phyloP scores from a whole-genome alignment of 768 basidiomycete genomes.

The Lactifluus subvellereus region DNA sequence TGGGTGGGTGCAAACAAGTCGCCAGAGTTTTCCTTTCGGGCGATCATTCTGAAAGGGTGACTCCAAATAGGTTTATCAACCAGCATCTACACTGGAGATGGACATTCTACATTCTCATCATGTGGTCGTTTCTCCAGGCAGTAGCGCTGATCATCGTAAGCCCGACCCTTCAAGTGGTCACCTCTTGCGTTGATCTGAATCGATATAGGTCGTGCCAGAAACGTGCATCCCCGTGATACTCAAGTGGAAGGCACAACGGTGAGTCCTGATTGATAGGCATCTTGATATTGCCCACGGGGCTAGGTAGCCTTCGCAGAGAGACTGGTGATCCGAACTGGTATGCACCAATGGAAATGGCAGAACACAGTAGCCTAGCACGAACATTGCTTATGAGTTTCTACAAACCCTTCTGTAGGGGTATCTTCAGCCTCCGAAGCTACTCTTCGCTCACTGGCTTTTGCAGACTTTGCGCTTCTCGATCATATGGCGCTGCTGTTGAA shows the following conservation, averaged over 20 bases:
- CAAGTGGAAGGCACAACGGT: conserved; percentile 55
- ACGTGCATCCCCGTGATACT: conserved; percentile 60
- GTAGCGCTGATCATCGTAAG: conserved; percentile 48
- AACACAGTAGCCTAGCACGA: conserved; percentile 38
- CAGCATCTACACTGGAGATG: conserved; percentile 64
- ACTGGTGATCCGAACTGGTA: conserved; percentile 51
- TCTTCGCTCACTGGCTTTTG: neutral
- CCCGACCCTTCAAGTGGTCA: neutral
- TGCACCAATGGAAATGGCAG: conserved; percentile 50
- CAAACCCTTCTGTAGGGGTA: conserved; percentile 61
- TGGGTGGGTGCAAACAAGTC: conserved; percentile 38
- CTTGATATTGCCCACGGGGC: neutral
- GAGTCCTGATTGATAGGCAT: neutral
- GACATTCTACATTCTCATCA: conserved; percentile 67
- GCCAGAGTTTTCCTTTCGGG: neutral
- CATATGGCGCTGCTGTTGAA: conserved; percentile 73
- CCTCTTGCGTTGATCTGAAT: neutral
- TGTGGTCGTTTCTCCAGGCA: conserved; percentile 59
- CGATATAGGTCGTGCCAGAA: conserved; percentile 59
- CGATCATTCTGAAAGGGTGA: neutral
- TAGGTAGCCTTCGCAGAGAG: conserved; percentile 45
- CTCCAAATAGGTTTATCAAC: conserved; percentile 3
- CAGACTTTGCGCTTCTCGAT: conserved; percentile 60
- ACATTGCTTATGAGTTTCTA: conserved; percentile 56
- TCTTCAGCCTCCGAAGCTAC: neutral